phyloP scores from a whole-genome alignment of 2,329 filamentous ascomycete genomes.

The Byssochlamys sp. region DNA sequence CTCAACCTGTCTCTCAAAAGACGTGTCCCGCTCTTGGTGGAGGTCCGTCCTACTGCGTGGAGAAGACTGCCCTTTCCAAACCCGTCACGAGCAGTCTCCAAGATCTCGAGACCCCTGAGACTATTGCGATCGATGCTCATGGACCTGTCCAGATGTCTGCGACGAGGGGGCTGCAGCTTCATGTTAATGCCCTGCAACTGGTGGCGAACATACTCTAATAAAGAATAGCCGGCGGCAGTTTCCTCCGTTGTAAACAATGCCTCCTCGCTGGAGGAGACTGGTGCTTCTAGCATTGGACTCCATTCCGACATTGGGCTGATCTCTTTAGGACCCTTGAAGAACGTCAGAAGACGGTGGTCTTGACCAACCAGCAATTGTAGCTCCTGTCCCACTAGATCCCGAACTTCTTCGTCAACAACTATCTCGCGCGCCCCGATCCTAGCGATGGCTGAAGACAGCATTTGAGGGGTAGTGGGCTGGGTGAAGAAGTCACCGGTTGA shows the following conservation, averaged over 20 bases:
- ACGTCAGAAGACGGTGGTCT: slow-evolving; percentile 67
- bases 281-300: slow-evolving; percentile 66
- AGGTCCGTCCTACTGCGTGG: slow-evolving; percentile 79
- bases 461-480: slow-evolving; percentile 60
- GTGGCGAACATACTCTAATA: slow-evolving; percentile 76
- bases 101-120: slow-evolving; percentile 78
- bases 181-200: slow-evolving; percentile 68
- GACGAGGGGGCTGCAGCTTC: slow-evolving; percentile 72
- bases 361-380: slow-evolving; percentile 62
- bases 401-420: slow-evolving; percentile 59
- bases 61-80: slow-evolving; percentile 72
- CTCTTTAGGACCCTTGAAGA: slow-evolving; percentile 44
- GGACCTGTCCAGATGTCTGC: slow-evolving; percentile 62
- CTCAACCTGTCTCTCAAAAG: slow-evolving; percentile 77
- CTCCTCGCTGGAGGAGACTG: slow-evolving; percentile 47
- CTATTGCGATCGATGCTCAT: slow-evolving; percentile 92
- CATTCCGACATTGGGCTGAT: slow-evolving; percentile 53
- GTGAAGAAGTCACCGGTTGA: slow-evolving; percentile 93
- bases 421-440: slow-evolving; percentile 78
- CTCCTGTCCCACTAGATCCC: slow-evolving; percentile 49
- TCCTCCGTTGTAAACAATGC: slow-evolving; percentile 58
- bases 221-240: slow-evolving; percentile 62
- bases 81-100: slow-evolving; percentile 73
- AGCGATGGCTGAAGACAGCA: slow-evolving; percentile 69
- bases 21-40: slow-evolving; percentile 81